Conservation (phyloP, 441 rosid species). For the Melastoma candidum region DNA sequence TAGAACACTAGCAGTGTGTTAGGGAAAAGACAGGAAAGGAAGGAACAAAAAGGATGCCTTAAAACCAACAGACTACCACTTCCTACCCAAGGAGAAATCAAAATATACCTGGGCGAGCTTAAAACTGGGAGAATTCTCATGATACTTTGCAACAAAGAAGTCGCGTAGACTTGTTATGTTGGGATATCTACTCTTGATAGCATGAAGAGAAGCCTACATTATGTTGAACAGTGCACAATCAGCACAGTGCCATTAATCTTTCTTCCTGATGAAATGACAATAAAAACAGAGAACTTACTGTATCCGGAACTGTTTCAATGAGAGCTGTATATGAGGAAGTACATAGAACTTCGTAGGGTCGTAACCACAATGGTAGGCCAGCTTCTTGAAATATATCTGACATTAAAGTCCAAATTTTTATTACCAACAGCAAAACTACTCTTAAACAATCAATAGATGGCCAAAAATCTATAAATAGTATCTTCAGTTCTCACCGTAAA, state of each 20-base stretch:
- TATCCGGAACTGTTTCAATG: slow-evolving; percentile 95
- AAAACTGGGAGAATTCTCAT: slow-evolving; percentile 78
- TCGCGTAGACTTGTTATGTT: slow-evolving; percentile 76
- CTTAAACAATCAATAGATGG: too few relatives aligned
- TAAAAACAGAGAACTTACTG: slow-evolving; percentile 34
- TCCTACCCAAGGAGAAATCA: too few relatives aligned
- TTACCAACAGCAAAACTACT: too few relatives aligned
- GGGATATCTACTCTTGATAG: slow-evolving; percentile 93
- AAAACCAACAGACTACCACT: too few relatives aligned
- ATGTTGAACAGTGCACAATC: background rate
- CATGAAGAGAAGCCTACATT: slow-evolving; percentile 95
- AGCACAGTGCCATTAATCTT: slow-evolving; percentile 3
- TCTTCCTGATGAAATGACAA: slow-evolving; percentile 8
- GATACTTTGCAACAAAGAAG: slow-evolving; percentile 80
- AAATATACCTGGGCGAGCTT: slow-evolving; percentile 85
- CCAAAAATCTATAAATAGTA: too few relatives aligned
- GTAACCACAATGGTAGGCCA: slow-evolving; percentile 97
- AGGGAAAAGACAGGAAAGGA: too few relatives aligned
- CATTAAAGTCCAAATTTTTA: slow-evolving; percentile 16
- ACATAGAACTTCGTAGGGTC: slow-evolving; percentile 88
- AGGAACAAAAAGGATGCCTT: too few relatives aligned
- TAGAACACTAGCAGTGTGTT: too few relatives aligned
- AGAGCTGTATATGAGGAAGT: slow-evolving; percentile 99
- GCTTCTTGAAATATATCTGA: slow-evolving; percentile 98
- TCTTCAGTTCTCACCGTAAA: slow-evolving; percentile 46